Base-by-base conservation (phyloP, 2,329 filamentous ascomycete species). In the Metarhizium humberi region DNA sequence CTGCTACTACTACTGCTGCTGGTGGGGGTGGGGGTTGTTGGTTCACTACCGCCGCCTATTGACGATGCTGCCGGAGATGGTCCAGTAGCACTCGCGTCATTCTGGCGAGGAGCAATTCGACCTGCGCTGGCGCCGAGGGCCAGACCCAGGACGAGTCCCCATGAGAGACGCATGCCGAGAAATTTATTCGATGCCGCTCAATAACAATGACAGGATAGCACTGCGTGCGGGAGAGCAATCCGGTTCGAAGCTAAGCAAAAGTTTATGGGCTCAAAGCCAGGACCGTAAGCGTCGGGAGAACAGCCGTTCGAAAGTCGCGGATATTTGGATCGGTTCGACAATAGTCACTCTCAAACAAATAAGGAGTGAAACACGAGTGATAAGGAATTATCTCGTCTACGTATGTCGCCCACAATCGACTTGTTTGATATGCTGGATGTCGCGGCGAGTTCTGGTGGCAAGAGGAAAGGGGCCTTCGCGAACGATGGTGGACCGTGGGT, bases 61-160 rank as follows among this genome's bases (percentile, higher is more conserved):
- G 51, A 25, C 4, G 56, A 14, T 18, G 54, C 29, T 1, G 40
- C 25, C 38, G 42, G 6, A n/a, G 53, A 43, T 10, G 55, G 11
- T 14, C 42, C 14, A 10, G 57, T 11, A 30, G 34, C 25, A 3
- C 25, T 51, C 43, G 18, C 46, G 20, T 16, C 3, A 54, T 25
- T 47, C 34, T 57, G 56, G 36, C 56, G 56, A 30, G 29, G 50
- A 29, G 18, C 46, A 25, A 57, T 20, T 47, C 40, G 46, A 40
- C 56, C 30, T 32, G 56, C 62, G 25, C 59, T 57, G 56, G 60
- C 53, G 38, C 60, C 59, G 32, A 64, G 56, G 29, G 61, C 55
- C 53, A 59, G 58, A 52, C 61, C 59, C 55, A 66, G 57, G 55
- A 58, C 57, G 52, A 65, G 53, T 46, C 57, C 59, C 57, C 56